Conservation (phyloP, 2,329 filamentous ascomycete species). For the Xenosphaeropsis pyriputrescens region DNA sequence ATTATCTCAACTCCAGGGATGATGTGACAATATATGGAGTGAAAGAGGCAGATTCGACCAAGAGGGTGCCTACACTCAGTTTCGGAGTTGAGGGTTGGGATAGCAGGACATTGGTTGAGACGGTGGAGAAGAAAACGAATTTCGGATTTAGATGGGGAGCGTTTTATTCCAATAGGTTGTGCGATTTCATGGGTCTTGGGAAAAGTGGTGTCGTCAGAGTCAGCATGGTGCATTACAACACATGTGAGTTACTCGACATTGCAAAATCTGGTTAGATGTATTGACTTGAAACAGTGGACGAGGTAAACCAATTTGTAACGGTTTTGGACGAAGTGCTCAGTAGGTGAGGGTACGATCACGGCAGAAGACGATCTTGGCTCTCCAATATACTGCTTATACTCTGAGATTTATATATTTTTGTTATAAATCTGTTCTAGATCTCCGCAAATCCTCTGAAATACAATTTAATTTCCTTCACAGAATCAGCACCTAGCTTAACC, state of each 20-base stretch:
- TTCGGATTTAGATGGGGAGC: slow-evolving; percentile 53
- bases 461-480: slow-evolving; percentile 28
- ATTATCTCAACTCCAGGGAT: slow-evolving; percentile 35
- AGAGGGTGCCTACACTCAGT: slow-evolving; percentile 51
- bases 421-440: neutral
- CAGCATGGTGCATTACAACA: slow-evolving; percentile 64
- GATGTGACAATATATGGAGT: slow-evolving; percentile 46
- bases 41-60: slow-evolving; percentile 25
- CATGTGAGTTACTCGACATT: slow-evolving; percentile 27
- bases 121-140: slow-evolving; percentile 39
- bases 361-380: too few relatives aligned
- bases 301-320: too few relatives aligned
- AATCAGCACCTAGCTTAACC: slow-evolving; percentile 16
- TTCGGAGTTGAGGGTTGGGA: slow-evolving; percentile 44
- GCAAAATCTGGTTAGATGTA: too few relatives aligned
- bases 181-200: slow-evolving; percentile 40
- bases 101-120: slow-evolving; percentile 42
- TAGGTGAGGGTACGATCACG: too few relatives aligned
- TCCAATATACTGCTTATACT: too few relatives aligned
- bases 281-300: too few relatives aligned
- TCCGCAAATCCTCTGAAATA: slow-evolving; percentile 30
- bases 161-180: slow-evolving; percentile 53
- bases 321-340: too few relatives aligned
- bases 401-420: too few relatives aligned
- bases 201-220: slow-evolving; percentile 52